phyloP scores from a whole-genome alignment of 108 stramenopile species.

The Hondaea fermentalgiana region DNA sequence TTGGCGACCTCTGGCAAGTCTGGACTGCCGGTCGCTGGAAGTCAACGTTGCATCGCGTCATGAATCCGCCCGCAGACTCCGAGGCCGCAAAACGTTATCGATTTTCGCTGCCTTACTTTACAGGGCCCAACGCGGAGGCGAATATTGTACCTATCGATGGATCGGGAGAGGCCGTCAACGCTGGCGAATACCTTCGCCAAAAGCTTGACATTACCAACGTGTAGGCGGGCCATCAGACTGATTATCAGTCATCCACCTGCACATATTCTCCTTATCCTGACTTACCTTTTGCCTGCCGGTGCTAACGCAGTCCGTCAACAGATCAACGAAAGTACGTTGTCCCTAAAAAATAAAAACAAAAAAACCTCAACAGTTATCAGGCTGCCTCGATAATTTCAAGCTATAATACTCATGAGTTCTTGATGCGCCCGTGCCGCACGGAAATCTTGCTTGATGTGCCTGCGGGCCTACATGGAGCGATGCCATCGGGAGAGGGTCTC shows the following conservation, averaged over 20 bases:
- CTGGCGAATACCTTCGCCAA: neutral
- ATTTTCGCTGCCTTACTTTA: slow-evolving; percentile 8
- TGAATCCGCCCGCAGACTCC: neutral
- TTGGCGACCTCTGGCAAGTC: neutral
- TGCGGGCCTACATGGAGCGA: no score
- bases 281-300: no score
- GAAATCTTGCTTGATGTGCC: no score
- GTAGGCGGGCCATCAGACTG: neutral
- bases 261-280: no score
- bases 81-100: neutral
- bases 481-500: no score
- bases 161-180: neutral
- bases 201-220: neutral
- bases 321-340: no score
- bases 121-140: neutral
- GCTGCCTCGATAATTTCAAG: no score
- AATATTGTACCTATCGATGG: neutral
- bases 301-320: no score
- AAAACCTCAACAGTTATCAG: no score
- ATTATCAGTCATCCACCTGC: neutral
- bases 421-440: no score
- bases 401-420: no score
- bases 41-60: neutral
- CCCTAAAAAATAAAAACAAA: no score
- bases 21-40: neutral